Evolutionary conservation across 2,329 filamentous ascomycete genomes (phyloP), one percentile per base, ranked within the genome.

Genomic region (Aspergillus sp.): DNA sequence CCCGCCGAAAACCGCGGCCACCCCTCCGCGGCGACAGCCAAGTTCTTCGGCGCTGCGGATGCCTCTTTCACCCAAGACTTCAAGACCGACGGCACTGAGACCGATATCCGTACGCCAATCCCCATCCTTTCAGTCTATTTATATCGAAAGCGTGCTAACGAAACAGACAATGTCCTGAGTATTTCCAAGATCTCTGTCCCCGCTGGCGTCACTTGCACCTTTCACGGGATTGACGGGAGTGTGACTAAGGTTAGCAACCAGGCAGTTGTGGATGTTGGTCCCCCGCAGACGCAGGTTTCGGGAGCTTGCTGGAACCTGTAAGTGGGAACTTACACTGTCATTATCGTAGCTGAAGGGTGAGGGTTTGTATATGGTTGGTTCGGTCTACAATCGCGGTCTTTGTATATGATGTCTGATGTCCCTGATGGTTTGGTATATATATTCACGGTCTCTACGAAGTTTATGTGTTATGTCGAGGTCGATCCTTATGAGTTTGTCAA

Each of bases 271-370:
- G 55, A 59, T 30, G 58, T 60, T 20, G 58, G 57, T 2, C 57
- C 57, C 19, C 58, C 58, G 6, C 58, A 60, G 53, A 58, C 55
- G 12, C 58, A 60, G 44, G 30, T 49, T 27, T 46, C 49, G 23
- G 57, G 56, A 7, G 39, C 49, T 12, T 60, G 57, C 51, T 30
- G 25, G 25, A 30, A 30, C 9, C 9, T 30, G 25, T 30, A 4
- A 22, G 1, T 4, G 1, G 4, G 20, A 3, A 22, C 4, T 22
- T 22, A 22, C 20, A 4, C 4, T 22, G 20, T 22, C 20, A 5
- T 4, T 22, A 22, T 22, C 4, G 20, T 5, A 4, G 20, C 20
- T 4, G 20, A 22, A 22, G 20, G 20, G 20, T 5, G 20, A 22
- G 20, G 9, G 9, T 10, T 27, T 27, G 25, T 27, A 27, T 27